These are phyloP conservation scores for Mortierella sp. DNA, from an alignment of 371 early-diverging fungal species.

Conservation along the genomic window DNA sequence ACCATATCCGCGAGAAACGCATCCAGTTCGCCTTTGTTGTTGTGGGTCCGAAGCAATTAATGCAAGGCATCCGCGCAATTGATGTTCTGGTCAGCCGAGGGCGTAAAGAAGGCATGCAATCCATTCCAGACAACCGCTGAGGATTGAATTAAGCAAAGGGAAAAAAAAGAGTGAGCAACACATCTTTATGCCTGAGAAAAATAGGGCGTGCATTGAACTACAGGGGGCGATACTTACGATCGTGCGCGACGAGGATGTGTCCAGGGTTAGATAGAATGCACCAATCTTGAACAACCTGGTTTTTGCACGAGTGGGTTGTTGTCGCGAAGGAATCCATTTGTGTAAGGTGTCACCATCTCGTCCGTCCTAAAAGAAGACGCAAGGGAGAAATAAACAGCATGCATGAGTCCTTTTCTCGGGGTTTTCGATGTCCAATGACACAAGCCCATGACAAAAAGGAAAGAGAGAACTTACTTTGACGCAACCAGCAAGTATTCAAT, in stretches of 20 bases:
- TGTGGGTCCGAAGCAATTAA: not conserved
- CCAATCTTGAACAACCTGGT: not conserved
- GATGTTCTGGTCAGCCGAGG: not conserved
- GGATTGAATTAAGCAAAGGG: not conserved
- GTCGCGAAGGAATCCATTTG: not conserved
- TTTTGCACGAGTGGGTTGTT: not conserved
- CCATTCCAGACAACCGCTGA: not conserved
- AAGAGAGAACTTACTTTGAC: not conserved
- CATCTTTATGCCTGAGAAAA: no score
- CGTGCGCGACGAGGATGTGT: not conserved
- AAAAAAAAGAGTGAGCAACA: not conserved
- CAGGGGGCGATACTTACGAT: not conserved
- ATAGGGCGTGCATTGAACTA: no score
- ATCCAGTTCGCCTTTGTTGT: not conserved
- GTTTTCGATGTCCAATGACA: no score
- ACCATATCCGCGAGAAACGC: not conserved
- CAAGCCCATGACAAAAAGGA: no score
- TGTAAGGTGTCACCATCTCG: conserved; percentile 1
- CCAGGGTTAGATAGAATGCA: not conserved
- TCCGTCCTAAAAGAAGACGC: not conserved
- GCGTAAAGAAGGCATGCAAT: not conserved
- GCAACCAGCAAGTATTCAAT: conserved; percentile 12
- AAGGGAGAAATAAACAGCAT: not conserved
- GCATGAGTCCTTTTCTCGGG: no score
- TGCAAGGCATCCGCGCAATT: conserved; percentile 1